phyloP scores from a whole-genome alignment of 2,329 filamentous ascomycete genomes.

The Lizonia empirigonia region DNA sequence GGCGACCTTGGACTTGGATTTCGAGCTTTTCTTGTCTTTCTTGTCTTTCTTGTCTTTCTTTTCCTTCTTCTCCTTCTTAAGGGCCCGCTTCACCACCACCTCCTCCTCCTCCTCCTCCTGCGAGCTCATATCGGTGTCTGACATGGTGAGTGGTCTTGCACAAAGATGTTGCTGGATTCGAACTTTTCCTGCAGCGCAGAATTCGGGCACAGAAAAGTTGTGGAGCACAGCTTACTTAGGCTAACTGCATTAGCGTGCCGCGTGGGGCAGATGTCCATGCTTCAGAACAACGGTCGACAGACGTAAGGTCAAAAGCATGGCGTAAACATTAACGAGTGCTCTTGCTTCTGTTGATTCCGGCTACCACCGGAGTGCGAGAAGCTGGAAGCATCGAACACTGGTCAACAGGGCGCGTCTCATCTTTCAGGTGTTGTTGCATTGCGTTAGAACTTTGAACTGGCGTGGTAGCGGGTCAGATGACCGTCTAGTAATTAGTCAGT shows the following conservation, averaged over 20 bases:
- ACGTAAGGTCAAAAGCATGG: neutral
- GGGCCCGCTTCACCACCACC: conserved; percentile 5
- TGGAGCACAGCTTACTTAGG: conserved; percentile 10
- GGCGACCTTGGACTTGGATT: conserved; percentile 24
- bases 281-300: conserved; percentile 1
- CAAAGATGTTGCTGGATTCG: neutral
- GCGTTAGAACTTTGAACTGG: neutral
- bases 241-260: conserved; percentile 12
- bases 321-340: neutral
- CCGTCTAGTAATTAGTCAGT: conserved; percentile 4
- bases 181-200: conserved; percentile 16
- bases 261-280: conserved; percentile 11
- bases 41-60: conserved; percentile 38
- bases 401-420: neutral
- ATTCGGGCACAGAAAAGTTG: conserved; percentile 11
- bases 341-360: neutral
- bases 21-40: conserved; percentile 33
- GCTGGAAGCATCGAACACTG: neutral
- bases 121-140: conserved; percentile 18
- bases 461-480: conserved; percentile 7
- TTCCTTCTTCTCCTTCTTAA: conserved; percentile 32
- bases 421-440: neutral
- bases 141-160: conserved; percentile 7
- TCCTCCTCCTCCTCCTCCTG: too few relatives aligned
- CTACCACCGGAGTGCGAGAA: neutral